phyloP scores from a whole-genome alignment of 257 asterid genomes.

The Thymus quinquecostatus region DNA sequence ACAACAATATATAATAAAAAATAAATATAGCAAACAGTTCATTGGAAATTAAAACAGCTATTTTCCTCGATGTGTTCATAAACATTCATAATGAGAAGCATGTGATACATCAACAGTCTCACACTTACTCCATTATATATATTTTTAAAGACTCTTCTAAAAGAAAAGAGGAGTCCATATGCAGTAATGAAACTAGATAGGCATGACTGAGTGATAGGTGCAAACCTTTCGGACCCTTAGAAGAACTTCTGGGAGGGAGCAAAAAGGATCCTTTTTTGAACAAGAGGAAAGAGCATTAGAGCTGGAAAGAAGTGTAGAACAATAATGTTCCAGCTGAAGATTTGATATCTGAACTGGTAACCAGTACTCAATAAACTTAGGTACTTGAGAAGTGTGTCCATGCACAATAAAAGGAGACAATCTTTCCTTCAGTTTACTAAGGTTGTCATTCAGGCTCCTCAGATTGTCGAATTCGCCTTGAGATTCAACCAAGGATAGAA shows the following conservation, averaged over 20 bases:
- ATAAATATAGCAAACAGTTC: conserved; percentile 7
- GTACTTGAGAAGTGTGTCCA: conserved; percentile 41
- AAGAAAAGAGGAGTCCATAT: conserved; percentile 9
- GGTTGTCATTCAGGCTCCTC: conserved; percentile 50
- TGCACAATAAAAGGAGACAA: conserved; percentile 45
- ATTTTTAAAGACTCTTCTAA: not conserved
- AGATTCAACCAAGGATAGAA: conserved; percentile 58
- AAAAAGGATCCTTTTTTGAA: conserved; percentile 58
- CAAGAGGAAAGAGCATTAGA: conserved; percentile 57
- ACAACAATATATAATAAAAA: no score
- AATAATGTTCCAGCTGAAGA: conserved; percentile 86
- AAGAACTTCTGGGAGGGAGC: conserved; percentile 69
- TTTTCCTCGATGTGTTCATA: conserved; percentile 5
- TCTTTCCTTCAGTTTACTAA: conserved; percentile 49
- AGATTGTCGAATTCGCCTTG: conserved; percentile 45
- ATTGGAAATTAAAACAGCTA: conserved; percentile 20
- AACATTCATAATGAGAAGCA: conserved; percentile 11
- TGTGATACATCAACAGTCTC: not conserved
- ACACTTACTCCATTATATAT: conserved; percentile 1
- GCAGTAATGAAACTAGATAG: conserved; percentile 29
- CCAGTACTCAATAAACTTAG: conserved; percentile 87
- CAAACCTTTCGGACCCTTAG: conserved; percentile 76
- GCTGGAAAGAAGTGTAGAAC: conserved; percentile 65
- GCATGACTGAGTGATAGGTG: conserved; percentile 11
- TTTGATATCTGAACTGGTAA: conserved; percentile 79